Evolutionary conservation across 176 grass and related monocot species (phyloP), one percentile per base, ranked within the genome.

Genomic region (Avena eriantha): DNA sequence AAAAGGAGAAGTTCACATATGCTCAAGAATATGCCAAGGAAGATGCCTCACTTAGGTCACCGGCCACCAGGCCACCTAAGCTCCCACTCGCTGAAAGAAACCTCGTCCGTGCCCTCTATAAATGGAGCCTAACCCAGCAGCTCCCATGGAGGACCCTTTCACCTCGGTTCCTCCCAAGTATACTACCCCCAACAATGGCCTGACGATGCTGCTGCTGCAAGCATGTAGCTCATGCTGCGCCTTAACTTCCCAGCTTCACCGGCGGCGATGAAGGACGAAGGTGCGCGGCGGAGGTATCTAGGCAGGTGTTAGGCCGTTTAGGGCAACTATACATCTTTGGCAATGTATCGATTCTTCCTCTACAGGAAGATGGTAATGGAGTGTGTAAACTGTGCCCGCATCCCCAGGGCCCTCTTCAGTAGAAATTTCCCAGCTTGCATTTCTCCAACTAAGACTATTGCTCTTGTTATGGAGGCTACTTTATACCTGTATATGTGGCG

Each of bases 291-390:
- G 53, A 82, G 79, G 57, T 76, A 77, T 18, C 45, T 51, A 57
- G 73, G 78, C 73, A 89, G 75, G 78, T 66, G 86, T 58, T n/a
- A 72, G 74, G 80, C 41, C 80, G 73, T 92, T 80, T 92, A 92
- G 87, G 90, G 90, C 90, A 92, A 89, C 90, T 89, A 86, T 75
- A 80, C 86, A 89, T 76, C 90, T 92, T 92, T 89, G 90, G 90
- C 90, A 92, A 31, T 77, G 50, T 77, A 57, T 14, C 61, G 68
- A 59, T 89, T 84, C 36, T 6, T 78, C 70, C 10, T 68, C 45
- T 29, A 36, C 15, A 19, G 11, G 53, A 78, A 63, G 85, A 88
- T 47, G 36, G 78, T 73, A 56, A 78, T 82, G 70, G 76, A 81
- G 76, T 33, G 76, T 43, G 68, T 22, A 26, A 84, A 51, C 26